Base-by-base conservation (phyloP, 2,329 filamentous ascomycete species). In the Colletotrichum echinochloae region DNA sequence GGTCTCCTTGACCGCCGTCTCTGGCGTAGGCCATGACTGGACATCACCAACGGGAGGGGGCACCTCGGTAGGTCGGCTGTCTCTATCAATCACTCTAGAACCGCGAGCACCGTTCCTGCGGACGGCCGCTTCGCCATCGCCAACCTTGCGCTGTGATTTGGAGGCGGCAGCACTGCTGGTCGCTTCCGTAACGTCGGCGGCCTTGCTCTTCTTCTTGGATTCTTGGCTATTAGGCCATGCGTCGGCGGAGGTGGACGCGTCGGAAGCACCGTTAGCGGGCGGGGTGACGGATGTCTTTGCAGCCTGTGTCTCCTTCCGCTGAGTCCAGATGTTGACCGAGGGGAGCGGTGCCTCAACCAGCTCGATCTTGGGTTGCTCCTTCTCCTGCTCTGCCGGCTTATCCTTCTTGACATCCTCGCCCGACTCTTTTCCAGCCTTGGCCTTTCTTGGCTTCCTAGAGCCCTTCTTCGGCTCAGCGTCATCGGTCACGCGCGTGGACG, bases 21-120 rank as follows among this genome's bases (percentile, higher is more conserved):
- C 94, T 0, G 94, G 94, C 3, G 95, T 98, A 20, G 96, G 96
- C 96, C 96, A 99, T 26, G 90, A 90, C 63, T 89, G 84, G 60
- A 93, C 87, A 79, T 98, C 95, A 69, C 88, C 90, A 56, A 94
- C 91, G 2, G 93, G 87, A 33, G 93, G 93, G 5, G 84, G 78
- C 2, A 81, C 72, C 30, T 81, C 82, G 23, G 60, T 70, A 39
- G 56, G 23, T 16, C 69, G 65, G 60, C 41, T 52, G 33, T 71
- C 69, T 73, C 83, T 87, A 26, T 87, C 86, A 3, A 78, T 75
- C 23, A 77, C 73, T 70, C 86, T 83, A 65, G 81, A 81, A 11
- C 86, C 86, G 56, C 87, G 83, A 5, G 82, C 78, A 5, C 77
- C 83, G 48, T 74, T 75, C 70, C 84, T 84, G 54, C 83, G 80